Percentiles rank a stretch among this genome's conserved stretches.
These are phyloP conservation scores for Raphanus sativus DNA, from an alignment of 345 rosid genomes.

Conservation along the genomic window DNA sequence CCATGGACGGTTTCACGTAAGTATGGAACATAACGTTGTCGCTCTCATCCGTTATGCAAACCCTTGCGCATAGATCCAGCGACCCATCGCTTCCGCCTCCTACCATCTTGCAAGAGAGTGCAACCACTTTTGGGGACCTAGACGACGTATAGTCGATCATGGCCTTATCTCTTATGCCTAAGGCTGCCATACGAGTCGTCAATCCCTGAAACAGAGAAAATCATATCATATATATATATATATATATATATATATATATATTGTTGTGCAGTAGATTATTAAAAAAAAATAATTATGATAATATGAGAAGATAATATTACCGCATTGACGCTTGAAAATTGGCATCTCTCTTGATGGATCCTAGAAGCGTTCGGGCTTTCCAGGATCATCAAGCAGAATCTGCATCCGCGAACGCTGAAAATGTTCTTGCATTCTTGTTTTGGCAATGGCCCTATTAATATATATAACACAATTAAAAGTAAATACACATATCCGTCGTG, in stretches of 20 bases:
- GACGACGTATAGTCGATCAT: slow-evolving; percentile 44
- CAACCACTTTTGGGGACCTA: slow-evolving; percentile 60
- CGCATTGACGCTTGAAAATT: slow-evolving; percentile 41
- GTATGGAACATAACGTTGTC: slow-evolving; percentile 76
- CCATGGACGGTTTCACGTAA: slow-evolving; percentile 69
- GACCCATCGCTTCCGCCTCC: slow-evolving; percentile 96
- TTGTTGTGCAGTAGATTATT: not conserved
- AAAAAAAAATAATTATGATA: not conserved
- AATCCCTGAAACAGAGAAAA: slow-evolving; percentile 46
- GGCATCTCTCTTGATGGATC: slow-evolving; percentile 83
- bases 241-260: not conserved
- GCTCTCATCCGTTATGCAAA: slow-evolving; percentile 71
- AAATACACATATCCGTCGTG: not conserved
- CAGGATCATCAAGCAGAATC: slow-evolving; percentile 63
- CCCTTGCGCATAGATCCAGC: slow-evolving; percentile 71
- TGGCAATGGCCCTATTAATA: slow-evolving; percentile 69
- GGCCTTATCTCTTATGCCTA: slow-evolving; percentile 63
- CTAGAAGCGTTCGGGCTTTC: slow-evolving; percentile 62
- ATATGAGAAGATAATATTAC: slow-evolving; percentile 25
- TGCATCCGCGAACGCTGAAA: slow-evolving; percentile 74
- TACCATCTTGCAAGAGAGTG: slow-evolving; percentile 86
- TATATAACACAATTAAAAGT: not conserved
- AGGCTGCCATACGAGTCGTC: slow-evolving; percentile 53
- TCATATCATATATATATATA: not conserved
- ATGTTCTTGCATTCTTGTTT: slow-evolving; percentile 82